Evolutionary conservation across 1,284 basidiomycete species (phyloP).

Genomic region (Melampsora medusae): DNA sequence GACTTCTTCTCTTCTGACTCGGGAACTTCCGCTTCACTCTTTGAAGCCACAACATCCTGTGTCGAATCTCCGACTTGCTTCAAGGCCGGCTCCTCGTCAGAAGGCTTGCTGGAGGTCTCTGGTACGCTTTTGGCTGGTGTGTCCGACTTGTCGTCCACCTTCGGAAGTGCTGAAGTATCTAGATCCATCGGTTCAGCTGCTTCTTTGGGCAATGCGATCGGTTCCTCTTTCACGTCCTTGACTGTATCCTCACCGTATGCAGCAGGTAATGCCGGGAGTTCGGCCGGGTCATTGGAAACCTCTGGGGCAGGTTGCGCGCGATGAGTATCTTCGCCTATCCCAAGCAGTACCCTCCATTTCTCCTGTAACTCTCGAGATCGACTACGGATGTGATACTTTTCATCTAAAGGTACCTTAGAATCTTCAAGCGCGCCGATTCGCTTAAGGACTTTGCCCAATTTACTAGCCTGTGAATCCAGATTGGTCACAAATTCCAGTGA

Average conservation of each 20-base stretch:
- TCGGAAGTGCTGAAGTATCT: background rate
- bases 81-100: conserved; percentile 10
- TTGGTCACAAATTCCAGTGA: background rate
- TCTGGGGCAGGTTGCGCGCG: background rate
- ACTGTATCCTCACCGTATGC: background rate
- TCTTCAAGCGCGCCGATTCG: conserved; percentile 37
- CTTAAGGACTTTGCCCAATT: conserved; percentile 44
- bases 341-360: conserved; percentile 32
- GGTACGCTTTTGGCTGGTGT: conserved; percentile 1
- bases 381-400: conserved; percentile 31
- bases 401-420: conserved; percentile 25
- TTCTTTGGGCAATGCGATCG: background rate
- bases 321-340: conserved; percentile 27
- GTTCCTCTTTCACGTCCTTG: background rate
- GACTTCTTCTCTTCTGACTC: conserved; percentile 2
- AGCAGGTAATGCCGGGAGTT: background rate
- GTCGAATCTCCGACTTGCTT: background rate
- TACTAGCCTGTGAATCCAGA: conserved; percentile 26
- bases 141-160: conserved; percentile 7
- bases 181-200: background rate
- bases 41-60: background rate
- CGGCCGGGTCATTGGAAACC: background rate
- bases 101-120: conserved; percentile 1
- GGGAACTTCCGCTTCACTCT: background rate
- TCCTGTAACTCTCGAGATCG: conserved; percentile 41